Evolutionary conservation across 2,329 filamentous ascomycete species (phyloP).

Genomic region (Talaromyces sp.): DNA sequence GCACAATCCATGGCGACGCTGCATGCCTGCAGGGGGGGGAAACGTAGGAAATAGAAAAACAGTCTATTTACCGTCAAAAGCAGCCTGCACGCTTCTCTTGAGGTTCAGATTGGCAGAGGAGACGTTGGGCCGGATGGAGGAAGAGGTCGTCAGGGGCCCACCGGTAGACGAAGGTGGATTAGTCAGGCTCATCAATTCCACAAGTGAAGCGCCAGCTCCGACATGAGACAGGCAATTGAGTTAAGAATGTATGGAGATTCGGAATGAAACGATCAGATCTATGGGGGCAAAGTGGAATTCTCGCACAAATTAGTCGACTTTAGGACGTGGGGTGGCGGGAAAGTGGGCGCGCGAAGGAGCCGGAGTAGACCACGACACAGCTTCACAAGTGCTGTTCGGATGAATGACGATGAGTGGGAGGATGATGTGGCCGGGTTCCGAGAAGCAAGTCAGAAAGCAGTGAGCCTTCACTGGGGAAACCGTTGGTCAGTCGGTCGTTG

Average conservation of each 20-base stretch:
- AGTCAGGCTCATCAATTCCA: slow-evolving; percentile 39
- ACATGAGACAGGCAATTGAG: not conserved
- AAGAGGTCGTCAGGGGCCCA: slow-evolving; percentile 36
- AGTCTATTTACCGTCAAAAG: slow-evolving; percentile 45
- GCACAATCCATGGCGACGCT: slow-evolving; percentile 6
- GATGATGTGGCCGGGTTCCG: not conserved
- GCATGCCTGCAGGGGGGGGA: not conserved
- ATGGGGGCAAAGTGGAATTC: slow-evolving; percentile 2
- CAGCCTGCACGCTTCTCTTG: slow-evolving; percentile 44
- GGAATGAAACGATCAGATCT: slow-evolving; percentile 2
- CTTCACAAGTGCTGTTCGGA: not conserved
- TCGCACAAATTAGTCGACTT: slow-evolving; percentile 1
- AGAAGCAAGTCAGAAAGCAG: slow-evolving; percentile 1
- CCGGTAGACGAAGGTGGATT: slow-evolving; percentile 39
- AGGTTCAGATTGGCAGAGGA: slow-evolving; percentile 32
- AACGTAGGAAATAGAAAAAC: slow-evolving; percentile 7
- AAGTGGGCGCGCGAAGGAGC: not conserved
- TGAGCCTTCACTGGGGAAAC: not conserved
- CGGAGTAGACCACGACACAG: slow-evolving; percentile 1
- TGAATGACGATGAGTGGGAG: not conserved
- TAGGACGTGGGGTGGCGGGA: slow-evolving; percentile 5
- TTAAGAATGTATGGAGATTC: slow-evolving; percentile 8
- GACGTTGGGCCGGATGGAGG: slow-evolving; percentile 31
- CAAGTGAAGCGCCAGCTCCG: slow-evolving; percentile 10
- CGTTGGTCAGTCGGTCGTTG: not conserved